Evolutionary conservation across 805 yeast species (phyloP), one percentile per base, ranked within the genome.

Genomic region (Ogataea nonfermentans): DNA sequence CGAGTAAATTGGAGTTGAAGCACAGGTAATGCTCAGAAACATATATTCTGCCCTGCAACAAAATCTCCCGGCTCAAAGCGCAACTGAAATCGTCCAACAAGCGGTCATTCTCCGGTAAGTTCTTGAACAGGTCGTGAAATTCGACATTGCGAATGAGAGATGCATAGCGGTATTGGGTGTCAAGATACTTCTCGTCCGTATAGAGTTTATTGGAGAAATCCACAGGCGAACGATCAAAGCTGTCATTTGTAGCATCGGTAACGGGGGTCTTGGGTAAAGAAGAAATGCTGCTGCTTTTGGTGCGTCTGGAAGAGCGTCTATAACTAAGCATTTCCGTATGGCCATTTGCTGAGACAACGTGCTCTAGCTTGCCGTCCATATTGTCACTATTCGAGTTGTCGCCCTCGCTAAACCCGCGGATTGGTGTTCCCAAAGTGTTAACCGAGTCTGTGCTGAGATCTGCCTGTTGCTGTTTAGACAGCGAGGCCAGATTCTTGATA

Each of bases 61-160:
- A 67, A 34, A 89, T 86, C 48, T 91, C 98, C 45, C 88, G 70
- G 48, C 90, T 83, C 39, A 91, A 65, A 0, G 97, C 96, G 68
- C 98, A 93, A 19, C 87, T 78, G 53, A 84, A 90, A 52, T 89
- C 97, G 54, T 88, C 96, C 24, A 91, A 59, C 11, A 91, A 65
- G 35, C 82, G 67, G 53, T 91, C 97, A 32, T 78, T 73, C 16
- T 65, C 64, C 2, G 90, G 84, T 2, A 88, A 66, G 7, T 79
- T 70, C 40, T 78, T 71, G 67, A 91, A 93, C 2, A 82, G 51
- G 27, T 68, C 73, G 62, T 89, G 97, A 59, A 88, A 93, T 26
- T 86, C 95, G 4, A 71, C 66, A 54, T 89, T 74, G 38, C 95
- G 67, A 34, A 72, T 72, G 38, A 70, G 69, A 2, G 80, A 66